phyloP scores from a whole-genome alignment of 148 eudicot genomes.

The Oxyria digyna region DNA sequence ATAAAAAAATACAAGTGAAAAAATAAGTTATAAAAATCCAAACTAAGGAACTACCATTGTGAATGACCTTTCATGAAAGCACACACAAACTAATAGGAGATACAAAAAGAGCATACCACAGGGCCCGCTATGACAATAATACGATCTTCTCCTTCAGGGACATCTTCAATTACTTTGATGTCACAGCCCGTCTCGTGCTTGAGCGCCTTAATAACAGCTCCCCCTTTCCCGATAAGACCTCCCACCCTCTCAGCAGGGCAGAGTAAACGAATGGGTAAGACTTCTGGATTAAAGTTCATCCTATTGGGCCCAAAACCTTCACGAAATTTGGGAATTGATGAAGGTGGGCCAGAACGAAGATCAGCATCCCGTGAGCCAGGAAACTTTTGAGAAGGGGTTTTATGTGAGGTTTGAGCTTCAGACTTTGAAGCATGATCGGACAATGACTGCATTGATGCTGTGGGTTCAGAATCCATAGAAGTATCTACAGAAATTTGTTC shows the following conservation, averaged over 20 bases:
- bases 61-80: neutral
- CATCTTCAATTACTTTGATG: slow-evolving; percentile 59
- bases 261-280: slow-evolving; percentile 48
- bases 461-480: slow-evolving; percentile 32
- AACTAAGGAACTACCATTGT: no score
- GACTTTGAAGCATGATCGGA: slow-evolving; percentile 29
- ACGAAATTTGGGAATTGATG: slow-evolving; percentile 13
- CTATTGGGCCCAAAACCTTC: slow-evolving; percentile 34
- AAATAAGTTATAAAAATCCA: no score
- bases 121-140: slow-evolving; percentile 77
- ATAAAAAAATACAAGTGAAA: no score
- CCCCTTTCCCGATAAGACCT: slow-evolving; percentile 91
- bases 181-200: slow-evolving; percentile 92
- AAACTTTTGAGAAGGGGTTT: slow-evolving; percentile 30
- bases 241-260: slow-evolving; percentile 83
- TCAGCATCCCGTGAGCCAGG: slow-evolving; percentile 40
- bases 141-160: slow-evolving; percentile 63
- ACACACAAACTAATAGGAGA: neutral
- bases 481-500: slow-evolving; percentile 48
- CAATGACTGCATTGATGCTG: slow-evolving; percentile 29
- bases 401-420: slow-evolving; percentile 23
- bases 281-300: slow-evolving; percentile 36
- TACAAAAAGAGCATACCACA: slow-evolving; percentile 44
- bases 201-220: slow-evolving; percentile 50
- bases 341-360: slow-evolving; percentile 16